Evolutionary conservation across 2,329 filamentous ascomycete genomes (phyloP).

Genomic region (Calonectria leucothoes): DNA sequence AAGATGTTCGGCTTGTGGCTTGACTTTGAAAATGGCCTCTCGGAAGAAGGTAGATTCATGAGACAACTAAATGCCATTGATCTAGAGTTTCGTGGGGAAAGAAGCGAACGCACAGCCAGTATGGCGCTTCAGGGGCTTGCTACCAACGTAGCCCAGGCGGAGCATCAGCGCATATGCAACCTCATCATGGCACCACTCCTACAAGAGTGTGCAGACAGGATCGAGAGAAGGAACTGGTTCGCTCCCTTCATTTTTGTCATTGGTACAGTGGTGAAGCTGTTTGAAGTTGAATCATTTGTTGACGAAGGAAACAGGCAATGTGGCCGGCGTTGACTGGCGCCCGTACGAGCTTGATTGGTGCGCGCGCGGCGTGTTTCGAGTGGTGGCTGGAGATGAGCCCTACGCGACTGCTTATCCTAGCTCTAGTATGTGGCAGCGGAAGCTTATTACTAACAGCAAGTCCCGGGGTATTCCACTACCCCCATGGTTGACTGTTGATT

Average conservation of each 20-base stretch:
- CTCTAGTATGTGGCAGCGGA: not conserved
- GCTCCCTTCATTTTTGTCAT: not conserved
- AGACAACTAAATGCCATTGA: not conserved
- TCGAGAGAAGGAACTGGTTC: not conserved
- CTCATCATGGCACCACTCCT: not conserved
- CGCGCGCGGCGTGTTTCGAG: not conserved
- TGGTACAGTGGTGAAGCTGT: not conserved
- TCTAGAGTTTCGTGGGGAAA: not conserved
- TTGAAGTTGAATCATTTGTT: not conserved
- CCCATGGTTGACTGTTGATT: not conserved
- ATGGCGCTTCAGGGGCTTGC: not conserved
- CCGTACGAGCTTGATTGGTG: not conserved
- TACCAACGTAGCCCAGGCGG: not conserved
- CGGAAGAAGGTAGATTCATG: not conserved
- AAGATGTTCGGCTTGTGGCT: not conserved
- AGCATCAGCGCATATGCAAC: not conserved
- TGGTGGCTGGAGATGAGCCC: not conserved
- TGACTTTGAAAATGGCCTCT: not conserved
- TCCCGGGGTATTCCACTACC: not conserved
- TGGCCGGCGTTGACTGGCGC: not conserved
- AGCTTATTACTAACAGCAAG: not conserved
- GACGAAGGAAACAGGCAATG: not conserved
- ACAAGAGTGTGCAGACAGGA: not conserved
- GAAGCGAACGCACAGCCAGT: not conserved
- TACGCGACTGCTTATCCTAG: not conserved